Conservation (phyloP, 306 rosid species). For the Vigna reflexopilosa region DNA sequence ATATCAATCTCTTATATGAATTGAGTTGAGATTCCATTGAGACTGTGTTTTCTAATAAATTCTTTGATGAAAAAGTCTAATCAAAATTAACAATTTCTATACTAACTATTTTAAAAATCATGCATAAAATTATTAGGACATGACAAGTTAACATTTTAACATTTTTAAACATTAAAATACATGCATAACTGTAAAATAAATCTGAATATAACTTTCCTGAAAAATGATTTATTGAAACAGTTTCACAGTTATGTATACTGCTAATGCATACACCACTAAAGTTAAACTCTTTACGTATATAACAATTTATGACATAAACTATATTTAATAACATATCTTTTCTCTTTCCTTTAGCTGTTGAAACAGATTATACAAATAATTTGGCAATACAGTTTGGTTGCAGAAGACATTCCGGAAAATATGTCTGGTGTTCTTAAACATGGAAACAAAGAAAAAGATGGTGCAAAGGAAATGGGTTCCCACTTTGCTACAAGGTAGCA, state of each 20-base stretch:
- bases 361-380: background rate
- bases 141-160: too few relatives aligned
- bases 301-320: background rate
- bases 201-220: background rate
- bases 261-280: background rate
- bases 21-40: too few relatives aligned
- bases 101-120: too few relatives aligned
- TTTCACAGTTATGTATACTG: too few relatives aligned
- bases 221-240: background rate
- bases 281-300: background rate
- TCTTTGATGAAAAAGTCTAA: too few relatives aligned
- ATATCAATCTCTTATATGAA: too few relatives aligned
- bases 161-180: too few relatives aligned
- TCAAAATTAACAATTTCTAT: too few relatives aligned
- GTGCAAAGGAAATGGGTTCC: conserved; percentile 1
- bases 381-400: background rate
- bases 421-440: conserved; percentile 38
- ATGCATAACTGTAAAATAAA: too few relatives aligned
- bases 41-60: too few relatives aligned
- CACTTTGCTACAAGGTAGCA: conserved; percentile 33
- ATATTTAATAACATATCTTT: background rate
- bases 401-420: conserved; percentile 40
- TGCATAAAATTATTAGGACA: too few relatives aligned
- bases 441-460: conserved; percentile 34
- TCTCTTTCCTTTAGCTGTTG: background rate